These are phyloP conservation scores for Boletus speciosus DNA, from an alignment of 768 basidiomycete genomes.

Conservation along the genomic window DNA sequence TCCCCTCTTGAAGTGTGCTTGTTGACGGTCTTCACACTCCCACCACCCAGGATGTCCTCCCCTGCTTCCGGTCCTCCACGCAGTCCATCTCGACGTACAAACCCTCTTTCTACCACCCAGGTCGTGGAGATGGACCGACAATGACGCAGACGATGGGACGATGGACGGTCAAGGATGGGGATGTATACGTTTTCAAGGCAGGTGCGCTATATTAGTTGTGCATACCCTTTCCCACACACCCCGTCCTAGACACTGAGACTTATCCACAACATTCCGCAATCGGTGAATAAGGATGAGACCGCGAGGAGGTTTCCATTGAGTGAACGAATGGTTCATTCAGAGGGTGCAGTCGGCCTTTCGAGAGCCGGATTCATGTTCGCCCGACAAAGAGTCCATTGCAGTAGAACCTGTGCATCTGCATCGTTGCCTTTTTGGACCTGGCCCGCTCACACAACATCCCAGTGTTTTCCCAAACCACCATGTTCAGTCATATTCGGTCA, in stretches of 20 bases:
- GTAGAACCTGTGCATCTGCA: too few relatives aligned
- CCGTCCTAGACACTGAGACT: neutral
- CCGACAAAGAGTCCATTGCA: too few relatives aligned
- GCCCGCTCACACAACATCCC: too few relatives aligned
- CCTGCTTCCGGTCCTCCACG: conserved; percentile 52
- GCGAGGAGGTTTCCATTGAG: neutral
- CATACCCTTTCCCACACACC: neutral
- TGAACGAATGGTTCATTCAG: neutral
- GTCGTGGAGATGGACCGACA: neutral
- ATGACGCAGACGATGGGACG: too few relatives aligned
- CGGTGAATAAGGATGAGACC: neutral
- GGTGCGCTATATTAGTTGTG: neutral
- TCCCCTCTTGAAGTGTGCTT: too few relatives aligned
- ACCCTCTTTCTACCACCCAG: neutral
- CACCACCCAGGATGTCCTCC: conserved; percentile 53
- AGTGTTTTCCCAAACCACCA: too few relatives aligned
- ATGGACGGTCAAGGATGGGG: neutral
- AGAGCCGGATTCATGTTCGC: neutral
- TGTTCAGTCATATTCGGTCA: too few relatives aligned
- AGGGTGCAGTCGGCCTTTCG: too few relatives aligned
- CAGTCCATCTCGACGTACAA: conserved; percentile 58
- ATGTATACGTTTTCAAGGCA: neutral
- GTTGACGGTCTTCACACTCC: too few relatives aligned
- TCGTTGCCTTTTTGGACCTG: too few relatives aligned
- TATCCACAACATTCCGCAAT: too few relatives aligned